Percentiles rank a stretch among this genome's conserved stretches.
Evolutionary conservation across 2,329 filamentous ascomycete species (phyloP).

Genomic region (Penicillium sp.): DNA sequence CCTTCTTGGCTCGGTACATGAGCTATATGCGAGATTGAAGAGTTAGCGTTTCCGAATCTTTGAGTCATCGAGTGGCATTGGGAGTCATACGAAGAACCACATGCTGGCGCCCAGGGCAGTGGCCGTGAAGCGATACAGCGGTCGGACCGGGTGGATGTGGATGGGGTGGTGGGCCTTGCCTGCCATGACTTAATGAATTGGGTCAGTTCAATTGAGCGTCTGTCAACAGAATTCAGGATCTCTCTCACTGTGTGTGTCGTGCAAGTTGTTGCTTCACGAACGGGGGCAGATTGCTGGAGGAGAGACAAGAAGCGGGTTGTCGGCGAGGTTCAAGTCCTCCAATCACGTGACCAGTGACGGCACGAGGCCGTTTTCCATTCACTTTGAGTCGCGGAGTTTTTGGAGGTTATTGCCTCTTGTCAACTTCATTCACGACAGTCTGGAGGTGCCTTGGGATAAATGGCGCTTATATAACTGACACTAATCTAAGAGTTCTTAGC

Average conservation of each 20-base stretch:
- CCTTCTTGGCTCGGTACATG: slow-evolving; percentile 96
- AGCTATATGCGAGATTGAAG: slow-evolving; percentile 61
- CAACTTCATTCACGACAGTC: neutral
- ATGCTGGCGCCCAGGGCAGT: slow-evolving; percentile 91
- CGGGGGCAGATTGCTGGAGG: slow-evolving; percentile 18
- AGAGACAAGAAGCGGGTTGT: slow-evolving; percentile 10
- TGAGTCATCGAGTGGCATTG: neutral
- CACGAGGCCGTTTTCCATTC: slow-evolving; percentile 17
- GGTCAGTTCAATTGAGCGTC: slow-evolving; percentile 7
- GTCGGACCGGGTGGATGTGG: slow-evolving; percentile 64
- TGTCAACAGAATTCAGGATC: neutral
- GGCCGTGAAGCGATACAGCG: slow-evolving; percentile 82
- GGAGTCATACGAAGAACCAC: slow-evolving; percentile 88
- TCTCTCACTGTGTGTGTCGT: slow-evolving; percentile 25
- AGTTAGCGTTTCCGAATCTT: slow-evolving; percentile 26
- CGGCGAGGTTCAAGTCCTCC: slow-evolving; percentile 15
- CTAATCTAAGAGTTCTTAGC: too few relatives aligned
- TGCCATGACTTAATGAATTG: slow-evolving; percentile 42
- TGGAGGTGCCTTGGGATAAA: neutral
- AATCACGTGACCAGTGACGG: slow-evolving; percentile 27
- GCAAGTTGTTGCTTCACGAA: slow-evolving; percentile 20
- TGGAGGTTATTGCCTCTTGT: neutral
- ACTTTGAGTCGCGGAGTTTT: neutral
- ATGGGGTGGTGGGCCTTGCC: slow-evolving; percentile 49
- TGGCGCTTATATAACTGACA: neutral